Percentiles rank a stretch among this genome's conserved stretches.
phyloP scores from a whole-genome alignment of 106 monocot genomes.

The Dioscorea alata region DNA sequence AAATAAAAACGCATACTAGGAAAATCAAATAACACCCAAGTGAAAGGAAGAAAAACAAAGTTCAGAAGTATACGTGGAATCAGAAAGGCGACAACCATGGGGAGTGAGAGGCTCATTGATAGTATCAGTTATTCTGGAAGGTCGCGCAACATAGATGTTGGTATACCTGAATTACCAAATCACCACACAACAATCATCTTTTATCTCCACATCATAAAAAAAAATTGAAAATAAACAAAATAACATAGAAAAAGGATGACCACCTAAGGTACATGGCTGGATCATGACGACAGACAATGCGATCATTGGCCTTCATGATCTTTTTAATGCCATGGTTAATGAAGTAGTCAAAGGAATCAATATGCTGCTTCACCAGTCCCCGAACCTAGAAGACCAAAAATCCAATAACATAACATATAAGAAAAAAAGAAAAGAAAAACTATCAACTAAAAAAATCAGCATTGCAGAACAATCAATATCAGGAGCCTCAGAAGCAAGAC shows the following conservation, averaged over 20 bases:
- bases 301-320: conserved; percentile 76
- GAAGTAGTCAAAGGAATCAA: conserved; percentile 90
- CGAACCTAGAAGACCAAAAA: conserved; percentile 47
- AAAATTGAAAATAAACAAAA: no score
- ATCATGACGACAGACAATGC: conserved; percentile 37
- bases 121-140: conserved; percentile 20
- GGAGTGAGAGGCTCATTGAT: conserved; percentile 29
- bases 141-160: conserved; percentile 50
- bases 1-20: no score
- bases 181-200: no score
- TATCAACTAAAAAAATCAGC: neutral
- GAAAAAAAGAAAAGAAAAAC: neutral
- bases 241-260: neutral
- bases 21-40: neutral
- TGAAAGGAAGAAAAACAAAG: neutral
- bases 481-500: neutral
- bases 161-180: conserved; percentile 36
- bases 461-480: neutral
- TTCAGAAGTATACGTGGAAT: conserved; percentile 45
- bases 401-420: neutral
- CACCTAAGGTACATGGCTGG: conserved; percentile 51
- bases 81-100: conserved; percentile 75
- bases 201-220: no score
- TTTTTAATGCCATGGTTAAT: conserved; percentile 70
- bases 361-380: conserved; percentile 89